Base-by-base conservation (phyloP, 768 basidiomycete genomes). In the Trametes meyenii region DNA sequence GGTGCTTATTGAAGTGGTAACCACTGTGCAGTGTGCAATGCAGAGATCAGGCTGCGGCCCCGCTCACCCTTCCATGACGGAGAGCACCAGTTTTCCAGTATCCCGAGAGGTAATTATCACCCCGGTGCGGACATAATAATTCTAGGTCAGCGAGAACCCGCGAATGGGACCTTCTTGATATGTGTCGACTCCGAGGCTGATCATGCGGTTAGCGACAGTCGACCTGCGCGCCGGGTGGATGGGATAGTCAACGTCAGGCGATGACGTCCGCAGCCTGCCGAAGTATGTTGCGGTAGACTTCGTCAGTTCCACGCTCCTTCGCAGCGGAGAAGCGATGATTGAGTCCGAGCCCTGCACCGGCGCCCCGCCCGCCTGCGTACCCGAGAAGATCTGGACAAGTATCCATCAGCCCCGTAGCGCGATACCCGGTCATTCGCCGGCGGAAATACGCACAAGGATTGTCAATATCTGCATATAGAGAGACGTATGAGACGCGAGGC, bases 1-100 rank as follows among this genome's bases (percentile, higher is more conserved):
- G 2, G 67, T n/a, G n/a, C n/a, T n/a, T 67, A 2, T 59, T 60
- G 40, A 73, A 49, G 56, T 70, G 64, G 45, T 76, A 73, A 7
- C 72, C 73, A 12, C 74, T 74, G 51, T 38, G 35, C 33, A 24
- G 38, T 38, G 19, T 29, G 33, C 24, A 19, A 11, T 10, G 17
- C 4, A 17, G 8, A 3, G 5, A 16, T 50, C 38, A 35, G 35
- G 52, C 2, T 38, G 51, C 21, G 13, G 24, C 33, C 14, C 14
- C 42, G 24, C 71, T 23, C 46, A 76, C 75, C 76, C 73, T 57
- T 77, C 74, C 74, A 76, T 71, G 11, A 72, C 65, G 55, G 76
- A 76, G n/a, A 73, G 64, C 11, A 74, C 73, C 5, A 64, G 65
- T 38, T 59, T 61, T 14, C 38, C 40, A 2, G 70, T 16, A 6